Base-by-base conservation (phyloP, 192 early-diverging fungal species). In the Backusella mclennaniae region DNA sequence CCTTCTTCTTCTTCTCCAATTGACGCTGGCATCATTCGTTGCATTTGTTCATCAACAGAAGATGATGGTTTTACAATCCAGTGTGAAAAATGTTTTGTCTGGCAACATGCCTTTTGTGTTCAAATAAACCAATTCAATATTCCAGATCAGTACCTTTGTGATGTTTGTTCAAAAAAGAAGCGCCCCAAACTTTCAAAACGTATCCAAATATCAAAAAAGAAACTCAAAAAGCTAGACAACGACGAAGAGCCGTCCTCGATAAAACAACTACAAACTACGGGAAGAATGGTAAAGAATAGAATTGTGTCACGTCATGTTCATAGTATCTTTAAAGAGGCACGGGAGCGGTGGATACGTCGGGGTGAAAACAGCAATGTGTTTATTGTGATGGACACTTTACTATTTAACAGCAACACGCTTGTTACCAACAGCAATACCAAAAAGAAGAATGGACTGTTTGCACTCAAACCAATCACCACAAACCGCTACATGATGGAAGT, bases 61-160 rank as follows among this genome's bases (percentile, higher is more conserved):
- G 98, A 99, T 86, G 98, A 99, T 87, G 98, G 98, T 15, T 97
- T 92, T 59, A 98, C 98, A 7, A 95, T 99, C 56, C 95, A 98
- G 73, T 99, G 98, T 82, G 98, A 99, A 67, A 84, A 88, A 66
- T 99, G 98, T 79, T 76, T 89, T 6, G 95, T 96, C 5, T 99
- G 98, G 98, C 98, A 99, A 77, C 98, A 99, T 82, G 91, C 90
- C 6, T 87, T 90, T 26, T 99, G 98, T 79, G 92, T 99, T 14
- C 83, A 84, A 14, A 87, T 93, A 46, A 85, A 88, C 41, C 85
- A 89, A 68, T 86, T 87, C 59, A 90, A 91, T 73, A 88, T 97
- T 29, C 96, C 98, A 2, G 95, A 97, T 73, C 78, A 89, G 42
- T 97, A 95, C 73, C 84, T 93, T 6, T 99, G 97, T 77, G 96